Evolutionary conservation across 495 filamentous ascomycete genomes (phyloP).

Genomic region (Podospora sp.): DNA sequence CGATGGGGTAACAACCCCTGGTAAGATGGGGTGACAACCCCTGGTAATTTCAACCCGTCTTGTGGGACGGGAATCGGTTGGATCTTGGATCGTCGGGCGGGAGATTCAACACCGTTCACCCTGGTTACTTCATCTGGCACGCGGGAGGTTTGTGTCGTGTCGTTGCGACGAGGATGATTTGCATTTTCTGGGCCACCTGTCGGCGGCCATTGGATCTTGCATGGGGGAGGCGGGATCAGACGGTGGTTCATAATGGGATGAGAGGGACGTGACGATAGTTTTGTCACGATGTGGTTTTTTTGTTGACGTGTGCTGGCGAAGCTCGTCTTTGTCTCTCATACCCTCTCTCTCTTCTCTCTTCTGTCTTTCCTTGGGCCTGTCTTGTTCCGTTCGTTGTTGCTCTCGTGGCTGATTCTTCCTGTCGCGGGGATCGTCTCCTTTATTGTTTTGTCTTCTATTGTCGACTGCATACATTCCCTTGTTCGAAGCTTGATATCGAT

Average conservation of each 20-base stretch:
- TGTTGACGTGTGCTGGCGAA: background rate
- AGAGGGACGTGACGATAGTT: background rate
- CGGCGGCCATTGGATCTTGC: slow-evolving; percentile 20
- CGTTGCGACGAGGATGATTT: background rate
- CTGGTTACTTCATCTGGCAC: background rate
- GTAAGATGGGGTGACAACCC: too few relatives aligned
- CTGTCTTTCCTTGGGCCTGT: slow-evolving; percentile 3
- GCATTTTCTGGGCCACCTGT: slow-evolving; percentile 1
- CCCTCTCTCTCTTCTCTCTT: slow-evolving; percentile 13
- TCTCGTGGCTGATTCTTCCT: background rate
- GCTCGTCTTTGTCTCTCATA: slow-evolving; percentile 4
- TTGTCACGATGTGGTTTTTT: background rate
- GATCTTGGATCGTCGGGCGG: too few relatives aligned
- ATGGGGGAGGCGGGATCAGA: slow-evolving; percentile 11
- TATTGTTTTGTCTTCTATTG: slow-evolving; percentile 2
- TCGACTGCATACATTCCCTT: slow-evolving; percentile 9
- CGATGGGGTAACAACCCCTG: too few relatives aligned
- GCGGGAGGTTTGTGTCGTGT: background rate
- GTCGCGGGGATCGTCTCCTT: background rate
- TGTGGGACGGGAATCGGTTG: too few relatives aligned
- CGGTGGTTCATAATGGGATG: slow-evolving; percentile 14
- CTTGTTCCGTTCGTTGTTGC: slow-evolving; percentile 13
- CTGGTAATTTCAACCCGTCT: too few relatives aligned
- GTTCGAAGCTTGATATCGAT: background rate
- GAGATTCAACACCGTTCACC: too few relatives aligned